These are phyloP conservation scores for Pilatotrama ljubarskyi DNA, from an alignment of 768 basidiomycete genomes.

Conservation along the genomic window DNA sequence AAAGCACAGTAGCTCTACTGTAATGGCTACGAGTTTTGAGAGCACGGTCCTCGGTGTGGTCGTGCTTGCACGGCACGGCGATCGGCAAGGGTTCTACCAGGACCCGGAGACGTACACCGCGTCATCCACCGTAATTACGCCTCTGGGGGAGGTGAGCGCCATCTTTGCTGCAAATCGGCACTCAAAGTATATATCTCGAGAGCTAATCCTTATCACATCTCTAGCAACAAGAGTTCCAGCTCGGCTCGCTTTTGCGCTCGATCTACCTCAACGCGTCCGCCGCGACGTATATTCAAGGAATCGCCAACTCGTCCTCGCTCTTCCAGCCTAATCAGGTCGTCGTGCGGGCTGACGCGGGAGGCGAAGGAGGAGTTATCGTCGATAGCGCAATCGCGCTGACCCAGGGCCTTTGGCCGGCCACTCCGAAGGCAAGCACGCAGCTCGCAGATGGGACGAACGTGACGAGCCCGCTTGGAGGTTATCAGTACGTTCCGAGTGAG, in stretches of 20 bases:
- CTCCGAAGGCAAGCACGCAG: constrained; percentile 44
- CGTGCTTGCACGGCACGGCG: constrained; percentile 26
- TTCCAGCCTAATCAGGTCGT: constrained; percentile 42
- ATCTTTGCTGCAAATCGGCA: not conserved
- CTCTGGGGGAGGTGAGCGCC: constrained; percentile 59
- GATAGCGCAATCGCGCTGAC: constrained; percentile 67
- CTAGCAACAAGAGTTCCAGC: constrained; percentile 57
- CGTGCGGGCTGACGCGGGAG: constrained; percentile 67
- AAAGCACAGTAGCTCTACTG: not conserved
- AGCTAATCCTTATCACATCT: not conserved
- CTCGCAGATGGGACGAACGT: constrained; percentile 69
- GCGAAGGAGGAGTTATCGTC: constrained; percentile 65
- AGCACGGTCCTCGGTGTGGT: constrained; percentile 29
- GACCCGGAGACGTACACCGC: constrained; percentile 56
- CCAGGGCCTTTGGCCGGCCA: constrained; percentile 68
- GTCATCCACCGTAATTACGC: constrained; percentile 58
- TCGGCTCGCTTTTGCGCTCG: constrained; percentile 53
- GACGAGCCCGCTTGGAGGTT: constrained; percentile 61
- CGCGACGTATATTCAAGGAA: constrained; percentile 49
- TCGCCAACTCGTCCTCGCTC: constrained; percentile 29
- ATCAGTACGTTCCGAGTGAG: constrained; percentile 56
- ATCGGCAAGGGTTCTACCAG: constrained; percentile 61
- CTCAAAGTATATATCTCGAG: not conserved
- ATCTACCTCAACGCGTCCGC: constrained; percentile 58
- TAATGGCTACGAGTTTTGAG: constrained; percentile 11